A percentile compares a stretch with the other conserved stretches of the same genome.
Conservation (phyloP, 495 filamentous ascomycete genomes). For the Cladorrhinum samala region DNA sequence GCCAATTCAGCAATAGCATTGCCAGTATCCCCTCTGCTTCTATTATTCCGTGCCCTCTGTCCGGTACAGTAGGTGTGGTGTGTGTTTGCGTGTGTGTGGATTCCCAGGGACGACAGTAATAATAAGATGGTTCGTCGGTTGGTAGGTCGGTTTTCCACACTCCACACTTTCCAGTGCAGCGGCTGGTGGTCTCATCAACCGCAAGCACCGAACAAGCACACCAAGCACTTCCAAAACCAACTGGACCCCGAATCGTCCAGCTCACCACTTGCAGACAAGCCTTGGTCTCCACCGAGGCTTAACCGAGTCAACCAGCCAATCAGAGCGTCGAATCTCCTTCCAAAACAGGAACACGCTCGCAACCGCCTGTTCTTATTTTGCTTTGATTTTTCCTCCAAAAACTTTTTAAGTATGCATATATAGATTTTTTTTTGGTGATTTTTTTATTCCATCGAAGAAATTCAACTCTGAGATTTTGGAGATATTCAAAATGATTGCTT, state of each 20-base stretch:
- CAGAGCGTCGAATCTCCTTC: constrained; percentile 18
- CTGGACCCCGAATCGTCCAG: constrained; percentile 4
- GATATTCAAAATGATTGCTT: too few species aligned
- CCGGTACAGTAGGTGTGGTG: neutral
- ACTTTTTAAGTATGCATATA: neutral
- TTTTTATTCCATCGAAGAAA: too few species aligned
- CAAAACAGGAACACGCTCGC: constrained; percentile 25
- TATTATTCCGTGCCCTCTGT: too few species aligned
- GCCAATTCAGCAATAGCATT: neutral
- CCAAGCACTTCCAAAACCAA: neutral
- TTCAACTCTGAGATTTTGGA: too few species aligned
- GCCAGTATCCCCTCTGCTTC: neutral
- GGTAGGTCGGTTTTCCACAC: constrained; percentile 10
- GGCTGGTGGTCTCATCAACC: neutral
- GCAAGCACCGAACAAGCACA: neutral
- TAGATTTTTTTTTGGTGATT: neutral
- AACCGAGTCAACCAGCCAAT: constrained; percentile 25
- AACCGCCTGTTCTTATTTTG: constrained; percentile 6
- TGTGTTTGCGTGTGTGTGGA: neutral
- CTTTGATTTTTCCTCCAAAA: neutral
- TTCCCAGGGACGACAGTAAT: constrained; percentile 11
- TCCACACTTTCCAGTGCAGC: neutral
- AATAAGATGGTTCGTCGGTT: neutral
- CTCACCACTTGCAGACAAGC: neutral
- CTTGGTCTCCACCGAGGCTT: constrained; percentile 22